A percentile compares a stretch with the other conserved stretches of the same genome.
phyloP scores from a whole-genome alignment of 2,329 filamentous ascomycete species.

The Chaetomium sp. region DNA sequence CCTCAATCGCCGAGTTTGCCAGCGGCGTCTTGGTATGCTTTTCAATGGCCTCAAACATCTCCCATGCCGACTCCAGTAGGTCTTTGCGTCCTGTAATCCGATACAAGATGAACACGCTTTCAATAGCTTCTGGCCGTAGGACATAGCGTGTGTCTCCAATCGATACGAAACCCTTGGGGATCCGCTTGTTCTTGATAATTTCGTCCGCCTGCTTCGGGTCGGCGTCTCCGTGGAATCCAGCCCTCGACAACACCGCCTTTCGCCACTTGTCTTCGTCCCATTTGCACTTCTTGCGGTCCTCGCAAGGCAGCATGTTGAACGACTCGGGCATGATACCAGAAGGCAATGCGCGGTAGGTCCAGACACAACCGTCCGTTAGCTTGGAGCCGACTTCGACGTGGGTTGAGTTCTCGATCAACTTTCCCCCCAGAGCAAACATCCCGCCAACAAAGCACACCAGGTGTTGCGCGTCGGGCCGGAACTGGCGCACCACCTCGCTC shows the following conservation, averaged over 20 bases:
- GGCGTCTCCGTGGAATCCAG: slow-evolving; percentile 28
- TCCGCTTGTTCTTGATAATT: slow-evolving; percentile 1
- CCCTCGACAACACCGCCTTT: slow-evolving; percentile 18
- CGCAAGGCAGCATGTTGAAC: slow-evolving; percentile 32
- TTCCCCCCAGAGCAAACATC: slow-evolving; percentile 61
- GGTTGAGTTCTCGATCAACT: slow-evolving; percentile 46
- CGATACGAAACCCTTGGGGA: slow-evolving; percentile 57
- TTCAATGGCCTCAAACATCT: slow-evolving; percentile 44
- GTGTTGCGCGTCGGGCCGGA: slow-evolving; percentile 43
- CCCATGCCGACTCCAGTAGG: slow-evolving; percentile 46
- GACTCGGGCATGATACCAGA: slow-evolving; percentile 50
- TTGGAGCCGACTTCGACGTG: slow-evolving; percentile 51
- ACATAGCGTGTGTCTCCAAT: slow-evolving; percentile 44
- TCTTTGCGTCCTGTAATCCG: slow-evolving; percentile 43
- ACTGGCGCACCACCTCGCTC: slow-evolving; percentile 26
- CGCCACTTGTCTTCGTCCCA: slow-evolving; percentile 39
- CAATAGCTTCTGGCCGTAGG: slow-evolving; percentile 34
- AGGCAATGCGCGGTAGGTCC: slow-evolving; percentile 50
- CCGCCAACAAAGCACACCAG: slow-evolving; percentile 66
- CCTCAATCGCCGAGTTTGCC: slow-evolving; percentile 43
- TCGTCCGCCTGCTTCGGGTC: slow-evolving; percentile 2
- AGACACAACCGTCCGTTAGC: slow-evolving; percentile 56
- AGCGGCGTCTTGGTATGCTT: slow-evolving; percentile 40
- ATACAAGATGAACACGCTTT: slow-evolving; percentile 45
- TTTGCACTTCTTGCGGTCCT: slow-evolving; percentile 41